phyloP scores from a whole-genome alignment of 129 eudicot species.

The Scalesia atractyloides region DNA sequence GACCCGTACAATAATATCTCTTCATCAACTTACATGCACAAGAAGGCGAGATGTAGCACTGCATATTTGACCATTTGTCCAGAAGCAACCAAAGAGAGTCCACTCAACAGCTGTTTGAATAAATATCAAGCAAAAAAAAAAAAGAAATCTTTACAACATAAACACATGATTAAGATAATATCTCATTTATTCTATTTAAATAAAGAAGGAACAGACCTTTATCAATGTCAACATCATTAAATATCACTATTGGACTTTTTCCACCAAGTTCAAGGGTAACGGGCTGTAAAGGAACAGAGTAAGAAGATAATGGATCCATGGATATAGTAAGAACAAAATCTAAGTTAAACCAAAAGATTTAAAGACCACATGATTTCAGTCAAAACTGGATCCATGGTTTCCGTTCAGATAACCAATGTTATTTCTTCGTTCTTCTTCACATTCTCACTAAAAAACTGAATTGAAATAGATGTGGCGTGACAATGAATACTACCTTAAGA shows the following conservation, averaged over 20 bases:
- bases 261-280: constrained; percentile 97
- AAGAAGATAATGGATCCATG: constrained; percentile 1
- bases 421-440: not conserved
- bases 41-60: constrained; percentile 90
- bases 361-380: not conserved
- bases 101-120: constrained; percentile 78
- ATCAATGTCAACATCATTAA: constrained; percentile 84
- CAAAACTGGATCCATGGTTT: not conserved
- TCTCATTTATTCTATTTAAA: constrained; percentile 1
- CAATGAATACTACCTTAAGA: constrained; percentile 53
- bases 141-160: not conserved
- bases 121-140: not conserved
- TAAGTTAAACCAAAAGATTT: not conserved
- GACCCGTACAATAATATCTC: not conserved
- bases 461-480: not conserved
- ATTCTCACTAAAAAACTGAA: not conserved
- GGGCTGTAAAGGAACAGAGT: constrained; percentile 47
- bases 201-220: constrained; percentile 52
- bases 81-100: constrained; percentile 91
- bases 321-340: constrained; percentile 15
- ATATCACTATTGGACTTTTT: constrained; percentile 86
- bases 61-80: constrained; percentile 98
- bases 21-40: constrained; percentile 63
- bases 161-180: constrained; percentile 6
- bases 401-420: not conserved